Percentiles rank a stretch among this genome's conserved stretches.
Conservation (phyloP, 2,329 filamentous ascomycete genomes). For the Colletotrichum nymphaeae region DNA sequence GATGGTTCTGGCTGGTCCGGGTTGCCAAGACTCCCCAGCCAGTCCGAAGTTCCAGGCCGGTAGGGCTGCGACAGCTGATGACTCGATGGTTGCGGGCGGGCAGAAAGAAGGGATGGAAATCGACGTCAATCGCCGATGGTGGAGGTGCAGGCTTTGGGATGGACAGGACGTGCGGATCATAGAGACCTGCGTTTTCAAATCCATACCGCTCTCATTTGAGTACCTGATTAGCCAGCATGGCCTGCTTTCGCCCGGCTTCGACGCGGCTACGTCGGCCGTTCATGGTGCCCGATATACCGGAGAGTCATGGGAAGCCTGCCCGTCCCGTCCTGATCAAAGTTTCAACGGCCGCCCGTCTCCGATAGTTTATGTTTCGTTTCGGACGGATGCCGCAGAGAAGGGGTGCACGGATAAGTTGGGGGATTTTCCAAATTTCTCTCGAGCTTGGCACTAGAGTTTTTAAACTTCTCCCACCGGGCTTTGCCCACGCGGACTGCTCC, state of each 20-base stretch:
- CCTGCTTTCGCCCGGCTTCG: no score
- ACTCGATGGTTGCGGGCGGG: neutral
- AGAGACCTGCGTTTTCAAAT: neutral
- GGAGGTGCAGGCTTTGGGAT: neutral
- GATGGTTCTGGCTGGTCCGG: slow-evolving; percentile 7
- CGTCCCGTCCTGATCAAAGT: neutral
- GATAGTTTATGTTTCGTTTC: slow-evolving; percentile 6
- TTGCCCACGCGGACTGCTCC: neutral
- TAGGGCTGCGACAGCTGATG: slow-evolving; percentile 12
- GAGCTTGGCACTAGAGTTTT: neutral
- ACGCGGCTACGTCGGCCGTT: neutral
- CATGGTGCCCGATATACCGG: neutral
- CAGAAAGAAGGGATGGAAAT: neutral
- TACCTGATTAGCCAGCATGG: neutral
- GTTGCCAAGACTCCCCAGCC: neutral
- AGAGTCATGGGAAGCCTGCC: slow-evolving; percentile 20
- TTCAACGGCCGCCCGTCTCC: slow-evolving; percentile 1
- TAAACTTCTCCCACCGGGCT: neutral
- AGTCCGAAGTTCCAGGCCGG: neutral
- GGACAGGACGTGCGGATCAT: neutral
- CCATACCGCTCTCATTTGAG: neutral
- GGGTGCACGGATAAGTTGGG: neutral
- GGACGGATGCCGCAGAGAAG: neutral
- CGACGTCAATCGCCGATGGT: neutral
- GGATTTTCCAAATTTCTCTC: neutral